Base-by-base conservation (phyloP, 805 yeast species). In the Candida alai region DNA sequence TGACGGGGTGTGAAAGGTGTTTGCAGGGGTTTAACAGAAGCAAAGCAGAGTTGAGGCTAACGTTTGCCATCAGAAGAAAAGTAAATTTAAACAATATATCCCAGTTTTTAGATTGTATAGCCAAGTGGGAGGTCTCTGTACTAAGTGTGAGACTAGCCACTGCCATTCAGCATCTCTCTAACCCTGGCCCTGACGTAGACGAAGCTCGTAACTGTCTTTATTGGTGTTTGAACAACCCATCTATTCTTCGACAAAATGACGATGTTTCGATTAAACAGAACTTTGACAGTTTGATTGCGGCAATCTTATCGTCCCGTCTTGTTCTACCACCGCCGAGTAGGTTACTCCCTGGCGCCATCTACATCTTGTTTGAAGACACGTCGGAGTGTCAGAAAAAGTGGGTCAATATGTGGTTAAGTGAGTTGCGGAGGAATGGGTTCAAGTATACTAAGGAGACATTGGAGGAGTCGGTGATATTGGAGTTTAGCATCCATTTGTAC, bases 1-100 rank as follows among this genome's bases (percentile, higher is more conserved):
- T 83, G 10, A 54, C 60, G 23, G 39, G 50, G 3, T 84, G 93
- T 54, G 58, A 65, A 2, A 56, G 65, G 4, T 84, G 93, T 55
- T 58, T 78, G 5, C 40, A 60, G 15, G 54, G 65, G 19, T 83
- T 78, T 45, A 76, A 77, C 39, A 52, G 61, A 25, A 77, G 78
- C 3, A 67, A 79, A 45, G 68, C 76, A 10, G 56, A 58, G 15
- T 54, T 81, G 36, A 58, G 76, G 30, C 62, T 70, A 32, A 74
- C 70, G 24, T 79, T 82, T 48, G 62, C 76, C 2, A 49, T 66
- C 4, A 61, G 66, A 19, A 62, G 85, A 49, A 63, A 65, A 9
- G 63, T 77, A 28, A 51, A 52, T 23, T 49, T 55, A 30, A 46
- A 30, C 9, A 54, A 45, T 30, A 67, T 62, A 8, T 41, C 49